A percentile compares a stretch with the other conserved stretches of the same genome.
Evolutionary conservation across 2,329 filamentous ascomycete genomes (phyloP).

Genomic region (Byssothecium circinans): DNA sequence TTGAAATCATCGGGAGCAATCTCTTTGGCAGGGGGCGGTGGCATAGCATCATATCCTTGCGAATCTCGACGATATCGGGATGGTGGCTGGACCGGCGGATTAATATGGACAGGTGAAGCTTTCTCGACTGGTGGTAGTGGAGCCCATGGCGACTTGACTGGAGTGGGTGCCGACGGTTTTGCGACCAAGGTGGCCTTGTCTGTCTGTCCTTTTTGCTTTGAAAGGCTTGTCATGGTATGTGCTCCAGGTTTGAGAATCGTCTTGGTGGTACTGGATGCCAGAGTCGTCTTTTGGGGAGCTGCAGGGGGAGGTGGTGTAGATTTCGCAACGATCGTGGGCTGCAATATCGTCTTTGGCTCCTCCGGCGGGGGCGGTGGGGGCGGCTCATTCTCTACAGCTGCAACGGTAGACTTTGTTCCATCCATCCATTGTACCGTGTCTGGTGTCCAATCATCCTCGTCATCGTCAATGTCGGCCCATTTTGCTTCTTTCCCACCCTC

Average conservation of each 20-base stretch:
- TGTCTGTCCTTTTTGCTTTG: conserved; percentile 60
- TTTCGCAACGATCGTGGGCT: conserved; percentile 13
- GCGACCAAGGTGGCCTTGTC: conserved; percentile 74
- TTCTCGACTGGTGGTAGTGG: conserved; percentile 81
- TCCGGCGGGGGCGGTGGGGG: conserved; percentile 24
- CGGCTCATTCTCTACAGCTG: conserved; percentile 53
- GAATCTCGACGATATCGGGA: conserved; percentile 60
- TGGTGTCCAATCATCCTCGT: conserved; percentile 84
- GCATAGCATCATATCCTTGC: conserved; percentile 57
- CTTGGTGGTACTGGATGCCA: conserved; percentile 46
- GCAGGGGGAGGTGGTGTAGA: conserved; percentile 9
- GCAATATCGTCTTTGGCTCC: conserved; percentile 7
- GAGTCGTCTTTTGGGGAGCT: conserved; percentile 39
- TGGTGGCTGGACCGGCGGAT: conserved; percentile 51
- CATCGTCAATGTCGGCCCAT: conserved; percentile 88
- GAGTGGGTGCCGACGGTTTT: conserved; percentile 69
- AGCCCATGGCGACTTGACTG: conserved; percentile 91
- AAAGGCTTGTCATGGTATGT: conserved; percentile 34
- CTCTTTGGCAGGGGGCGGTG: conserved; percentile 67
- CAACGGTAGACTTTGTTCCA: conserved; percentile 77
- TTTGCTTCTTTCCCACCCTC: conserved; percentile 74
- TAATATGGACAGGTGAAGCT: conserved; percentile 68
- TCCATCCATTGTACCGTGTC: conserved; percentile 87
- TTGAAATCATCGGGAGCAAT: conserved; percentile 95
- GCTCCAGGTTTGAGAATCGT: conserved; percentile 54